Percentiles rank a stretch among this genome's conserved stretches.
Conservation (phyloP, 1,139 yeast species). For the Dujonia santamariae region DNA sequence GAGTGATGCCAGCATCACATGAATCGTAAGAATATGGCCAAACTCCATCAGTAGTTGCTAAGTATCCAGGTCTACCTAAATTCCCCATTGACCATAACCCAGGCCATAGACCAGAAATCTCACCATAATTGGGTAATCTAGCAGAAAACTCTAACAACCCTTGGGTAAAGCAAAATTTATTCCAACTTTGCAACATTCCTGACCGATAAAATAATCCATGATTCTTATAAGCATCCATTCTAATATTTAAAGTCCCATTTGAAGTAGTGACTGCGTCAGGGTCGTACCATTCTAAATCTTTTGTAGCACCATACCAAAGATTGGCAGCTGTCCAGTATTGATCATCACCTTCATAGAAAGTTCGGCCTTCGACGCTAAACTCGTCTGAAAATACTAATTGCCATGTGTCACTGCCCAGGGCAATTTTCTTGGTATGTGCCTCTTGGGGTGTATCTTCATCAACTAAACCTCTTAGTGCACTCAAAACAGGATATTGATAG, state of each 20-base stretch:
- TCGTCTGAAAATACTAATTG: conserved; percentile 76
- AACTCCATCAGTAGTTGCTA: conserved; percentile 77
- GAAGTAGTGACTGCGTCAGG: conserved; percentile 76
- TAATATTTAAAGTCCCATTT: conserved; percentile 62
- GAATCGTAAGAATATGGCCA: conserved; percentile 86
- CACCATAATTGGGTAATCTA: conserved; percentile 67
- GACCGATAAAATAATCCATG: conserved; percentile 75
- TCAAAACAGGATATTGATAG: conserved; percentile 57
- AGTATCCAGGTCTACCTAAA: conserved; percentile 78
- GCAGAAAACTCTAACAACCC: conserved; percentile 72
- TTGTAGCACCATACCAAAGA: conserved; percentile 74
- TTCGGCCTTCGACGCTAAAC: conserved; percentile 77
- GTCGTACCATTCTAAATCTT: conserved; percentile 84
- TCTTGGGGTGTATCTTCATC: conserved; percentile 77
- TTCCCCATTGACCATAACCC: conserved; percentile 90
- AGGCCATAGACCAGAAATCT: conserved; percentile 80
- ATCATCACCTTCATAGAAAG: conserved; percentile 80
- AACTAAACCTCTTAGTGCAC: conserved; percentile 60
- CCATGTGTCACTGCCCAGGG: conserved; percentile 60
- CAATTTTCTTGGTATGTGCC: conserved; percentile 44
- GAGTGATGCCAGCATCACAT: conserved; percentile 86
- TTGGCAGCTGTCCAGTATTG: conserved; percentile 81
- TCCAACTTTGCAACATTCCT: conserved; percentile 87
- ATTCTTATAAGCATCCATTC: conserved; percentile 70
- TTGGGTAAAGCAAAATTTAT: conserved; percentile 75